A percentile compares a stretch with the other conserved stretches of the same genome.
Conservation (phyloP, 1,284 basidiomycete genomes). For the Puccinia triticina region DNA sequence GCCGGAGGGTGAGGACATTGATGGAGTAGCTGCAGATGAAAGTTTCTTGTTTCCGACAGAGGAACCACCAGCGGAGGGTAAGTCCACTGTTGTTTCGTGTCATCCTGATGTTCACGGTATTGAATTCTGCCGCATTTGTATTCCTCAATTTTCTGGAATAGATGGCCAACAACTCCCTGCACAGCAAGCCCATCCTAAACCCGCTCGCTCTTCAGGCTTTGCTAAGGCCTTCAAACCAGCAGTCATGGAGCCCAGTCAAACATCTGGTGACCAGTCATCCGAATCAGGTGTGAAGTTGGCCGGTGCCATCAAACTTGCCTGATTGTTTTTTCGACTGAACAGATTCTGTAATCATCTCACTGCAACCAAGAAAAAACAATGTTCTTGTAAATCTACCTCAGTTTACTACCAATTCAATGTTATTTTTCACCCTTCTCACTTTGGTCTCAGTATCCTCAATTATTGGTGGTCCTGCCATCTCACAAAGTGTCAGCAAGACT, state of each 20-base stretch:
- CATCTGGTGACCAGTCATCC: conserved; percentile 16
- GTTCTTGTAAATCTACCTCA: not conserved
- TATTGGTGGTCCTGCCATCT: too few species aligned
- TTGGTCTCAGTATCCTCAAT: too few species aligned
- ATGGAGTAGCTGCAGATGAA: conserved; percentile 34
- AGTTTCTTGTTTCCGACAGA: not conserved
- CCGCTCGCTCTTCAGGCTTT: conserved; percentile 7
- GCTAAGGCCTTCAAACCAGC: conserved; percentile 42
- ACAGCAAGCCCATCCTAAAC: not conserved
- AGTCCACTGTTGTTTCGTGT: not conserved
- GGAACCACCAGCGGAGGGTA: not conserved
- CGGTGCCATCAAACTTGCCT: conserved; percentile 35
- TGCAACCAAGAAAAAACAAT: not conserved
- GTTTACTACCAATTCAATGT: too few species aligned
- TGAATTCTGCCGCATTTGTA: not conserved
- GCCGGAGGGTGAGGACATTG: conserved; percentile 21
- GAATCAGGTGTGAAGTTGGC: conserved; percentile 35
- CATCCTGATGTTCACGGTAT: not conserved
- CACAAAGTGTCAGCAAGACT: too few species aligned
- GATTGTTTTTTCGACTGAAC: not conserved
- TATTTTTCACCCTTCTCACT: too few species aligned
- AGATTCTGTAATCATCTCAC: not conserved
- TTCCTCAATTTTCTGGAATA: not conserved
- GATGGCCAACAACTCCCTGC: not conserved
- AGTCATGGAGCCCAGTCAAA: conserved; percentile 35